These are phyloP conservation scores for Aspergillus calidoustus DNA, from an alignment of 2,329 filamentous ascomycete species.

Conservation along the genomic window DNA sequence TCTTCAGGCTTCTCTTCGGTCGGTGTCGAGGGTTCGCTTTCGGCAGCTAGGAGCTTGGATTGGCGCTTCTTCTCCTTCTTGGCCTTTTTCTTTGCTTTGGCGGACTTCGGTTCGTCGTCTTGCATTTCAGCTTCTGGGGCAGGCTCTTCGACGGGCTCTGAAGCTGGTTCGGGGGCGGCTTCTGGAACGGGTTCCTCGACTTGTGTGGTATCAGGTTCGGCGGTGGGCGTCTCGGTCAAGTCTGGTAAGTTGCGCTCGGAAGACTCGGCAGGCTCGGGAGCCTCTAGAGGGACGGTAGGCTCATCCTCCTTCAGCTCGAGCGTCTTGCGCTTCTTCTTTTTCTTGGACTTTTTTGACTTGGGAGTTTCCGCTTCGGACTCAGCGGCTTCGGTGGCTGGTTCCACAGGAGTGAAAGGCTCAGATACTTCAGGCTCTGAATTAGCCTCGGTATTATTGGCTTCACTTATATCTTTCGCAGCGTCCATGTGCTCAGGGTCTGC, in stretches of 20 bases:
- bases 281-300: slow-evolving; percentile 17
- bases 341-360: slow-evolving; percentile 37
- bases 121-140: slow-evolving; percentile 19
- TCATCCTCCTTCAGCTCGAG: slow-evolving; percentile 28
- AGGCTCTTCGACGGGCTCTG: not conserved
- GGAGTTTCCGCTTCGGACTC: slow-evolving; percentile 20
- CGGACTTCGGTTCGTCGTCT: slow-evolving; percentile 35
- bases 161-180: no score
- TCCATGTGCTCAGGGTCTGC: not conserved
- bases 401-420: slow-evolving; percentile 4
- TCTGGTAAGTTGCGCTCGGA: not conserved
- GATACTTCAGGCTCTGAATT: not conserved
- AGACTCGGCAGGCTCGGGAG: slow-evolving; percentile 1
- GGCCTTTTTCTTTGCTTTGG: slow-evolving; percentile 51
- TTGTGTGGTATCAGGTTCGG: not conserved
- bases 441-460: not conserved
- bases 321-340: slow-evolving; percentile 41
- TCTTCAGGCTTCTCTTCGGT: slow-evolving; percentile 22
- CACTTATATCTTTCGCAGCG: slow-evolving; percentile 1
- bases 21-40: slow-evolving; percentile 22
- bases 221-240: not conserved
- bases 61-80: slow-evolving; percentile 48
- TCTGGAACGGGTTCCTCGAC: slow-evolving; percentile 10
- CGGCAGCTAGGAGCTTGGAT: slow-evolving; percentile 34
- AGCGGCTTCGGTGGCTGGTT: slow-evolving; percentile 5